Percentiles rank a stretch among this genome's conserved stretches.
Conservation (phyloP, 2,329 filamentous ascomycete genomes). For the Didymella lethalis region DNA sequence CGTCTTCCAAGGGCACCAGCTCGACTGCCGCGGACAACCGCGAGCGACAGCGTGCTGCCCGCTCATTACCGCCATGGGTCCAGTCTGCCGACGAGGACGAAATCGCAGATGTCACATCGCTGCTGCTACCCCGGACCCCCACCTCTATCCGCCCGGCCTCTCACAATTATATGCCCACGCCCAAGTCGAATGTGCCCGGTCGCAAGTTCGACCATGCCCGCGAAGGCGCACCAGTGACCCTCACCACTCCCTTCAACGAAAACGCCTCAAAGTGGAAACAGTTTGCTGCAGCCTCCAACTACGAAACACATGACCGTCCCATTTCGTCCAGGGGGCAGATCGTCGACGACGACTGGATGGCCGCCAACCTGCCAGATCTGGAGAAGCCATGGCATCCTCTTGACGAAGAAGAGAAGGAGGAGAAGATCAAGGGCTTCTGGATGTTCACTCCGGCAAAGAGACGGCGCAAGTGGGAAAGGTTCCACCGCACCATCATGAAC, state of each 20-base stretch:
- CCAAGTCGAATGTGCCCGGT: conserved; percentile 50
- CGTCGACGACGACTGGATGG: conserved; percentile 57
- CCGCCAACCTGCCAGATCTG: conserved; percentile 58
- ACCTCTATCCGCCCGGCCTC: conserved; percentile 45
- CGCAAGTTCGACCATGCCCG: conserved; percentile 52
- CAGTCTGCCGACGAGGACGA: conserved; percentile 50
- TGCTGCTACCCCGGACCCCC: conserved; percentile 48
- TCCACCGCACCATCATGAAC: conserved; percentile 74
- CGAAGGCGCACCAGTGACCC: conserved; percentile 49
- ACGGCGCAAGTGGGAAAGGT: conserved; percentile 64
- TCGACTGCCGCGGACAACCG: conserved; percentile 40
- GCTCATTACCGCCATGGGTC: conserved; percentile 52
- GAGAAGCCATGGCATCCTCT: conserved; percentile 62
- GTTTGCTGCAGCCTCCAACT: conserved; percentile 46
- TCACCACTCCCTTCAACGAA: conserved; percentile 45
- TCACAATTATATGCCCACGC: conserved; percentile 51
- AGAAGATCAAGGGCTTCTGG: conserved; percentile 59
- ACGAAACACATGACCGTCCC: conserved; percentile 37
- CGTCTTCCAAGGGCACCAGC: conserved; percentile 43
- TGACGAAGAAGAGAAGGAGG: conserved; percentile 60
- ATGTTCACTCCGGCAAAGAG: conserved; percentile 57
- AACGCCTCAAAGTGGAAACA: conserved; percentile 51
- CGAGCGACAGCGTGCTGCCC: conserved; percentile 45
- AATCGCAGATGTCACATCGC: conserved; percentile 38
- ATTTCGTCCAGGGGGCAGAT: conserved; percentile 45